Evolutionary conservation across 2,329 filamentous ascomycete genomes (phyloP).

Genomic region (Exophiala sp.): DNA sequence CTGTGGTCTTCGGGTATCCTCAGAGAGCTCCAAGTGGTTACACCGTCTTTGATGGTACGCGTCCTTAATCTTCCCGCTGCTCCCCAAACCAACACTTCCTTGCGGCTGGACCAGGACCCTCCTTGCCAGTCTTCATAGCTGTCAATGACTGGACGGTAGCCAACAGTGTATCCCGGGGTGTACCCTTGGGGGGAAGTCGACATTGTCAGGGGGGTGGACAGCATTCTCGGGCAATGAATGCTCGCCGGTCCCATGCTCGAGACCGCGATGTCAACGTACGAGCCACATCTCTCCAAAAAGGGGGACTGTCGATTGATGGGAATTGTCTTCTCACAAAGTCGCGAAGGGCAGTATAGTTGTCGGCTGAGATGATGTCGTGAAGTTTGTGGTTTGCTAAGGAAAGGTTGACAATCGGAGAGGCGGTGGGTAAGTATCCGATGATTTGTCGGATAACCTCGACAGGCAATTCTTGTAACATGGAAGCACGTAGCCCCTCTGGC

Average conservation of each 20-base stretch:
- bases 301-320: slow-evolving; percentile 39
- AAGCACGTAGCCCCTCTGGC: background rate
- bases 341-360: slow-evolving; percentile 45
- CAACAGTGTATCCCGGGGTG: slow-evolving; percentile 47
- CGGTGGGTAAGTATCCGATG: slow-evolving; percentile 41
- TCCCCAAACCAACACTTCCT: slow-evolving; percentile 55
- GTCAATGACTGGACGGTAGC: slow-evolving; percentile 55
- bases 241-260: slow-evolving; percentile 52
- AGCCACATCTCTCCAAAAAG: slow-evolving; percentile 47
- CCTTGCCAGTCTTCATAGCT: slow-evolving; percentile 51
- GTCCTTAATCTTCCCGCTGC: slow-evolving; percentile 54
- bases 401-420: slow-evolving; percentile 41
- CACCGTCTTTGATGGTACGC: slow-evolving; percentile 43
- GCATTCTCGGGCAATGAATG: slow-evolving; percentile 51
- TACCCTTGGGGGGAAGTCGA: background rate
- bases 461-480: slow-evolving; percentile 23
- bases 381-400: slow-evolving; percentile 44
- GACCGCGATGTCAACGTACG: slow-evolving; percentile 52
- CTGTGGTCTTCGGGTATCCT: slow-evolving; percentile 26
- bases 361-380: slow-evolving; percentile 41
- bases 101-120: slow-evolving; percentile 43
- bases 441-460: slow-evolving; percentile 41
- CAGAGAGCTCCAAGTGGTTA: slow-evolving; percentile 27
- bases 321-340: slow-evolving; percentile 47
- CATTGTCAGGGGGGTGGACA: slow-evolving; percentile 35